Conservation (phyloP, 2,329 filamentous ascomycete genomes). For the Emmonsiellopsis sp. region DNA sequence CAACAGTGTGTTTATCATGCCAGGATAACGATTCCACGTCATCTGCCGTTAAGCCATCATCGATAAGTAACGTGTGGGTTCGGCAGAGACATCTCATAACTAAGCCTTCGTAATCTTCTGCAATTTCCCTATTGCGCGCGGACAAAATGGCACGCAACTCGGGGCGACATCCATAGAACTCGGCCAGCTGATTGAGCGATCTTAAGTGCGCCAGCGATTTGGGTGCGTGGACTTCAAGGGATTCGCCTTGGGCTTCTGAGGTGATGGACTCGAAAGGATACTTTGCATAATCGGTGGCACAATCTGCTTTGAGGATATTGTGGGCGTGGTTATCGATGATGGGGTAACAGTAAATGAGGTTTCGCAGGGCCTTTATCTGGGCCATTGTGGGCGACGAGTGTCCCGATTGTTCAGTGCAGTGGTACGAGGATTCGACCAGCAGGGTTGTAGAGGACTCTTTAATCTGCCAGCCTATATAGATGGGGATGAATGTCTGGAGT, state of each 20-base stretch:
- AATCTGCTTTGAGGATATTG: slow-evolving; percentile 30
- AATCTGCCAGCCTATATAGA: too few species aligned
- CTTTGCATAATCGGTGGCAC: slow-evolving; percentile 23
- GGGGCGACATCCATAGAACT: slow-evolving; percentile 54
- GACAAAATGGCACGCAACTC: slow-evolving; percentile 51
- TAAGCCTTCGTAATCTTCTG: slow-evolving; percentile 48
- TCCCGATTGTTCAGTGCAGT: neutral
- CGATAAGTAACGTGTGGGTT: slow-evolving; percentile 66
- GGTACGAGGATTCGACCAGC: neutral
- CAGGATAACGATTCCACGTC: slow-evolving; percentile 52
- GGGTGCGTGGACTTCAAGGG: slow-evolving; percentile 49
- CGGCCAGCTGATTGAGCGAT: slow-evolving; percentile 58
- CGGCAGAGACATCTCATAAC: slow-evolving; percentile 58
- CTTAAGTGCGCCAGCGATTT: slow-evolving; percentile 61
- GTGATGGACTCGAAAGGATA: slow-evolving; percentile 54
- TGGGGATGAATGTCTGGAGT: too few species aligned
- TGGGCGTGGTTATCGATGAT: slow-evolving; percentile 43
- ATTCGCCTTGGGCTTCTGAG: slow-evolving; percentile 63
- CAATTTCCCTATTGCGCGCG: slow-evolving; percentile 40
- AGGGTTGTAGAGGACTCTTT: neutral
- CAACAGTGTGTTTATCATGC: slow-evolving; percentile 58
- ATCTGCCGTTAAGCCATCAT: slow-evolving; percentile 58
- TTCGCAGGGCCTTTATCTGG: slow-evolving; percentile 18
- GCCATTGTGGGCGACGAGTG: slow-evolving; percentile 4
- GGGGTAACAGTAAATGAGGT: slow-evolving; percentile 30